Conservation (phyloP, 2,329 filamentous ascomycete genomes). For the Trichoderma sp. region DNA sequence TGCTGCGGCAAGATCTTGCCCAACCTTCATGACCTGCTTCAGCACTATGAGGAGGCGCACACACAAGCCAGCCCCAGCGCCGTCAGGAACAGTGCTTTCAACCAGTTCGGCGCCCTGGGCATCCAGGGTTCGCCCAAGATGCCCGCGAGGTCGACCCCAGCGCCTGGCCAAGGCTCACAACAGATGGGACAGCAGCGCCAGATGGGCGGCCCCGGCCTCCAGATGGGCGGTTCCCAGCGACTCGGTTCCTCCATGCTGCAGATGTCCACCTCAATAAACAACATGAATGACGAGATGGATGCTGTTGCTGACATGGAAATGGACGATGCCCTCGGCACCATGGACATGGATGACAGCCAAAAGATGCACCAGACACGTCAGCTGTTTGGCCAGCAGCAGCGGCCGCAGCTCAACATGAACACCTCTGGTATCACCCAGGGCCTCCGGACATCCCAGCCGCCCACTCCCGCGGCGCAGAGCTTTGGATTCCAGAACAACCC, state of each 20-base stretch:
- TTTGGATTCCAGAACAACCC: constrained; percentile 89
- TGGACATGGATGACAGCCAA: constrained; percentile 65
- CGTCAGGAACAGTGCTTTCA: constrained; percentile 46
- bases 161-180: constrained; percentile 37
- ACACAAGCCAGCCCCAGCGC: constrained; percentile 64
- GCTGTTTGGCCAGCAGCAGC: constrained; percentile 65
- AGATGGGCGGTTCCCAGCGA: constrained; percentile 44
- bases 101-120: constrained; percentile 45
- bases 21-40: constrained; percentile 89
- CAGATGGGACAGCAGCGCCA: constrained; percentile 43
- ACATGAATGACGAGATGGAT: constrained; percentile 68
- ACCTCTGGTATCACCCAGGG: constrained; percentile 76
- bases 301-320: constrained; percentile 94
- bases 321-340: constrained; percentile 74
- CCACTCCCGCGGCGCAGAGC: constrained; percentile 76
- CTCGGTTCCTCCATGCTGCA: constrained; percentile 39
- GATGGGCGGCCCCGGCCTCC: constrained; percentile 39
- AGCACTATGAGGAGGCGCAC: constrained; percentile 96
- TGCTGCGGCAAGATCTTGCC: constrained; percentile 90
- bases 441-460: constrained; percentile 80
- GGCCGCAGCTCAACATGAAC: constrained; percentile 77
- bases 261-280: constrained; percentile 48
- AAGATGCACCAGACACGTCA: constrained; percentile 71
- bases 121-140: constrained; percentile 40
- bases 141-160: constrained; percentile 40